Evolutionary conservation across 768 basidiomycete species (phyloP).

Genomic region (Scleroderma citrinum): DNA sequence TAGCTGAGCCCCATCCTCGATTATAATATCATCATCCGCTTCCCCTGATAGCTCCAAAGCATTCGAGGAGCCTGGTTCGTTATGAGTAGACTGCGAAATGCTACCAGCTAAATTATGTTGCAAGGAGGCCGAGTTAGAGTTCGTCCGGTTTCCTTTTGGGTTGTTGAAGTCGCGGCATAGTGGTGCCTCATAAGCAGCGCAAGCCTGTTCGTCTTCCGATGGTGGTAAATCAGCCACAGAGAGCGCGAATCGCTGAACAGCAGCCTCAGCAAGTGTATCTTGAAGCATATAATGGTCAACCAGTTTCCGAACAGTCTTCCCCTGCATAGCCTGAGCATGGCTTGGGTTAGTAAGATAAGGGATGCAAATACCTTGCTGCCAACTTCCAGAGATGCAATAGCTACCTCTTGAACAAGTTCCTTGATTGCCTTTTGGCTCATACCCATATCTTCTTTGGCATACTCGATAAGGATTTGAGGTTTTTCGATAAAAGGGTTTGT

Average conservation of each 20-base stretch:
- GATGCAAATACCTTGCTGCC: conserved; percentile 39
- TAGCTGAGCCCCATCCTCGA: conserved; percentile 12
- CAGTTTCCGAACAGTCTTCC: conserved; percentile 59
- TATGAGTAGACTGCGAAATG: background rate
- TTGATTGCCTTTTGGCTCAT: conserved; percentile 38
- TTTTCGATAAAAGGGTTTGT: conserved; percentile 67
- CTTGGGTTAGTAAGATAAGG: background rate
- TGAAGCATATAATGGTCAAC: conserved; percentile 44
- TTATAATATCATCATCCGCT: conserved; percentile 14
- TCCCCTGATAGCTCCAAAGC: conserved; percentile 2
- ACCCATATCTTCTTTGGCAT: conserved; percentile 38
- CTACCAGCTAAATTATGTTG: conserved; percentile 6
- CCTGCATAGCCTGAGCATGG: conserved; percentile 34
- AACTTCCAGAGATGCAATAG: conserved; percentile 51
- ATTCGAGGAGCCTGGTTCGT: background rate
- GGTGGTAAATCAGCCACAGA: conserved; percentile 51
- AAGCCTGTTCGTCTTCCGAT: conserved; percentile 43
- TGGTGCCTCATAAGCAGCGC: conserved; percentile 40
- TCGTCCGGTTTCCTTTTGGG: conserved; percentile 21
- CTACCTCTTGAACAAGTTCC: conserved; percentile 53
- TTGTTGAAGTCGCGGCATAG: conserved; percentile 51
- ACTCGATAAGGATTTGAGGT: conserved; percentile 45
- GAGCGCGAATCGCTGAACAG: conserved; percentile 47
- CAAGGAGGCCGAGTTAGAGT: conserved; percentile 6
- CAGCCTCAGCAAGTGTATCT: conserved; percentile 37